These are phyloP conservation scores for Byssochlamys sp. DNA, from an alignment of 2,329 filamentous ascomycete genomes.

Conservation along the genomic window DNA sequence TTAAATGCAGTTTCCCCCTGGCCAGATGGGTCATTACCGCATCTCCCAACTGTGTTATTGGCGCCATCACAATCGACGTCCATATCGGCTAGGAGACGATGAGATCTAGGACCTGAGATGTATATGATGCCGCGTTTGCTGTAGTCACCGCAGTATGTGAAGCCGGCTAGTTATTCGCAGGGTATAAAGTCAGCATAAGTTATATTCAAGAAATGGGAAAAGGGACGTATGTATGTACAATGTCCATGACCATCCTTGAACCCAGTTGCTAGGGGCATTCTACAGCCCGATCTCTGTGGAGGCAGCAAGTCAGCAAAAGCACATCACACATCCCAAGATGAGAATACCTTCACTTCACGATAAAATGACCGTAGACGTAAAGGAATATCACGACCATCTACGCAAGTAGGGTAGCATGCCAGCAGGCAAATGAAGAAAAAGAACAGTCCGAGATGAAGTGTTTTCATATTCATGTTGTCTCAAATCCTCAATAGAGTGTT, in stretches of 20 bases:
- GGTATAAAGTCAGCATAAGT: background rate
- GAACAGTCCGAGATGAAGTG: background rate
- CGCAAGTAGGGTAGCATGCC: background rate
- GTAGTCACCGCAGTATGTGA: background rate
- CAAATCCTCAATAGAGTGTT: background rate
- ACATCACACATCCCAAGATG: conserved; percentile 1
- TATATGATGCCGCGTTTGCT: background rate
- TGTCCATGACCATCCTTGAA: conserved; percentile 1
- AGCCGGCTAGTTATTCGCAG: background rate
- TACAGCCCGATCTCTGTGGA: background rate
- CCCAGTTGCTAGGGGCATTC: background rate
- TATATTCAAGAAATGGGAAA: background rate
- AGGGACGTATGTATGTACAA: background rate
- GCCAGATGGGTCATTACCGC: conserved; percentile 33
- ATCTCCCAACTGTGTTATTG: conserved; percentile 38
- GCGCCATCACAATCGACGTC: conserved; percentile 51
- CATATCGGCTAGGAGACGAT: conserved; percentile 25
- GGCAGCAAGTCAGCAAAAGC: background rate
- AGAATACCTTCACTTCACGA: conserved; percentile 9
- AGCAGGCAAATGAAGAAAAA: background rate
- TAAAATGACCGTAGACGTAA: background rate
- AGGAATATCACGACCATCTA: background rate
- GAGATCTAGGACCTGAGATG: background rate
- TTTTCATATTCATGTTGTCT: background rate
- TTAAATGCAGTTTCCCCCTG: conserved; percentile 41